Percentiles rank a stretch among this genome's conserved stretches.
These are phyloP conservation scores for Aureoboletus auriporus DNA, from an alignment of 768 basidiomycete genomes.

Conservation along the genomic window DNA sequence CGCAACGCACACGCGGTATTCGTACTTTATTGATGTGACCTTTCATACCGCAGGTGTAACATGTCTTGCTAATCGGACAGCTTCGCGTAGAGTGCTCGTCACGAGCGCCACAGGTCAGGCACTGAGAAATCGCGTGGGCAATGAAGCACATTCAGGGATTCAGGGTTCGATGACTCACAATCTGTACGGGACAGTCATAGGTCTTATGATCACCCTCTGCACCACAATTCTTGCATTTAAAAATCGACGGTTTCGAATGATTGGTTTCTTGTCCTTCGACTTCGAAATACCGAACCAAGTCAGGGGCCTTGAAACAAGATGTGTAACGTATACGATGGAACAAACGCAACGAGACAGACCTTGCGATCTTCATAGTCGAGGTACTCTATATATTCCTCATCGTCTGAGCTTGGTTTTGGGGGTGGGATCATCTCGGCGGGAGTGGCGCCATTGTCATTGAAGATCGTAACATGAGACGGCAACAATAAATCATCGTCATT, in stretches of 20 bases:
- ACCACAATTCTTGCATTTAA: constrained; percentile 75
- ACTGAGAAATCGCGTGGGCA: constrained; percentile 39
- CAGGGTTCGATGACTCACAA: constrained; percentile 44
- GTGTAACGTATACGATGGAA: neutral
- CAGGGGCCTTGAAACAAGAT: constrained; percentile 37
- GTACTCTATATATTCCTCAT: constrained; percentile 72
- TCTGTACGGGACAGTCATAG: constrained; percentile 62
- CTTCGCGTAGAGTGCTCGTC: constrained; percentile 75
- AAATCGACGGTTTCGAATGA: constrained; percentile 39
- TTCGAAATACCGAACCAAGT: constrained; percentile 63
- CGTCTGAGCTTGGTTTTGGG: constrained; percentile 41
- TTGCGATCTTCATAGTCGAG: constrained; percentile 67
- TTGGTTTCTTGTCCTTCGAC: constrained; percentile 36
- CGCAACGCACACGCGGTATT: neutral
- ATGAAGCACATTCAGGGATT: neutral
- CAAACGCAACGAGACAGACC: constrained; percentile 33
- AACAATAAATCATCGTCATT: constrained; percentile 41
- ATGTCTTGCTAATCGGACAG: constrained; percentile 79
- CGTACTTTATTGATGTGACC: constrained; percentile 69
- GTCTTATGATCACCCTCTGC: constrained; percentile 69
- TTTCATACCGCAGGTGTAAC: constrained; percentile 80
- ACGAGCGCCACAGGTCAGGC: constrained; percentile 74
- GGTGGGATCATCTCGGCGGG: constrained; percentile 46
- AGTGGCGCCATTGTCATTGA: constrained; percentile 29
- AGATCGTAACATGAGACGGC: constrained; percentile 66